phyloP scores from a whole-genome alignment of 805 yeast species.

The Candida tibetensis region DNA sequence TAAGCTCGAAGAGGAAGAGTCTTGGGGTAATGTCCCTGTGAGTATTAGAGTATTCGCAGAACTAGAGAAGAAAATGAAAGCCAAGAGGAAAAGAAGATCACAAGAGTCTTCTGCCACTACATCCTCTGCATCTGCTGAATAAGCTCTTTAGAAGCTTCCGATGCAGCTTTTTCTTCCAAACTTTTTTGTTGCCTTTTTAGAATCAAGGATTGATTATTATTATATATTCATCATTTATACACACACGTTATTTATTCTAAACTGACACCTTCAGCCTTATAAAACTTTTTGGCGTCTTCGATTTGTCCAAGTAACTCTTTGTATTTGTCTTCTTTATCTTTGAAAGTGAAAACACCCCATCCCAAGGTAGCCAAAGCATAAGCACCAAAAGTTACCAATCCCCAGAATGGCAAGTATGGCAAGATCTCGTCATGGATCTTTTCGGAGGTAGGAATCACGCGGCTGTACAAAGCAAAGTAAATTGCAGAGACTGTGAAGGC shows the following conservation, averaged over 20 bases:
- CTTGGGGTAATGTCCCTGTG: conserved; percentile 59
- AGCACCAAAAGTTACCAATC: conserved; percentile 62
- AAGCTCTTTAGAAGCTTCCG: too few species aligned
- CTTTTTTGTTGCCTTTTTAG: too few species aligned
- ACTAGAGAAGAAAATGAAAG: conserved; percentile 65
- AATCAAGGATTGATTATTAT: too few species aligned
- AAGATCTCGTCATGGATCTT: conserved; percentile 50
- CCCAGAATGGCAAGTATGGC: conserved; percentile 73
- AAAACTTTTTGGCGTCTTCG: conserved; percentile 59
- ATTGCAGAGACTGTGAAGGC: conserved; percentile 47
- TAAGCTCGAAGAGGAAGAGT: conserved; percentile 21
- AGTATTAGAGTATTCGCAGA: conserved; percentile 80
- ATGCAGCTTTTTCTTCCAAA: too few species aligned
- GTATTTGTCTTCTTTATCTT: conserved; percentile 68
- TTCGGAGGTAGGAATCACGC: conserved; percentile 54
- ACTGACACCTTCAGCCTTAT: conserved; percentile 54
- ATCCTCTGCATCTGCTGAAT: too few species aligned
- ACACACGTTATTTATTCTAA: conserved; percentile 30
- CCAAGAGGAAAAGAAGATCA: conserved; percentile 19
- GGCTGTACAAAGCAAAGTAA: conserved; percentile 50
- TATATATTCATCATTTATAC: background rate
- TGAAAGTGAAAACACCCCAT: conserved; percentile 64
- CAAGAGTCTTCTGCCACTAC: too few species aligned
- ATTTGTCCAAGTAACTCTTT: conserved; percentile 56
- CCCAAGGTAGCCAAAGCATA: conserved; percentile 69